Evolutionary conservation across 2,329 filamentous ascomycete genomes (phyloP).

Genomic region (Rhytidhysteron rufulum): DNA sequence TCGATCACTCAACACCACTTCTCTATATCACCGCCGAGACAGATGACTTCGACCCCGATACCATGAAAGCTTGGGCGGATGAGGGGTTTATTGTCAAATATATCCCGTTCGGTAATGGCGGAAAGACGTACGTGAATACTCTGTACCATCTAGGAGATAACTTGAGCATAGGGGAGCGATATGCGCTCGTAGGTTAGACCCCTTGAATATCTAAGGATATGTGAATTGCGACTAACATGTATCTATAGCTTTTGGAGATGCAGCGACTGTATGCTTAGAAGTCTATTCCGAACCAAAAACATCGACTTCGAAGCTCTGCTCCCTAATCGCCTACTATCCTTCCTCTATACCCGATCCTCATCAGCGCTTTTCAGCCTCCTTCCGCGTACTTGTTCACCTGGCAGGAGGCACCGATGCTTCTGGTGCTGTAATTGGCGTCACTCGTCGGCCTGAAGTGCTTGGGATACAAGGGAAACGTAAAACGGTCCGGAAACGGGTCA

Average conservation of each 20-base stretch:
- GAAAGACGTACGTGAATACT: constrained; percentile 43
- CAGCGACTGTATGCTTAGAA: constrained; percentile 57
- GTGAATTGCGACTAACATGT: not conserved
- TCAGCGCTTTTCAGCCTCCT: constrained; percentile 40
- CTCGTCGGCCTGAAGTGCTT: constrained; percentile 47
- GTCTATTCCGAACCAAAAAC: constrained; percentile 55
- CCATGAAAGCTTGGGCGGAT: constrained; percentile 52
- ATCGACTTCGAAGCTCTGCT: constrained; percentile 48
- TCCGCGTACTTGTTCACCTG: constrained; percentile 56
- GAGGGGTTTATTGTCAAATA: constrained; percentile 61
- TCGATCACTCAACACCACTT: constrained; percentile 40
- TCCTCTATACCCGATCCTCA: constrained; percentile 52
- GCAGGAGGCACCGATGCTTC: constrained; percentile 34
- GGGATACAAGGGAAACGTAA: constrained; percentile 51
- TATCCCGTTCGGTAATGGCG: constrained; percentile 49
- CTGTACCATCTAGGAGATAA: constrained; percentile 51
- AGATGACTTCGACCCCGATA: constrained; percentile 54
- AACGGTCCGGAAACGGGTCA: constrained; percentile 47
- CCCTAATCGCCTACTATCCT: constrained; percentile 62
- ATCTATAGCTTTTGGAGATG: constrained; percentile 56
- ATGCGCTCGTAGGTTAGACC: constrained; percentile 57
- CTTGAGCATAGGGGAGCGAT: constrained; percentile 57
- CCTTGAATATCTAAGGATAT: constrained; percentile 8
- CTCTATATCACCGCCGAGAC: constrained; percentile 51
- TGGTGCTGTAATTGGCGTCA: too few relatives aligned